phyloP scores from a whole-genome alignment of 208 protist genomes.

The Angomonas ambiguus region DNA sequence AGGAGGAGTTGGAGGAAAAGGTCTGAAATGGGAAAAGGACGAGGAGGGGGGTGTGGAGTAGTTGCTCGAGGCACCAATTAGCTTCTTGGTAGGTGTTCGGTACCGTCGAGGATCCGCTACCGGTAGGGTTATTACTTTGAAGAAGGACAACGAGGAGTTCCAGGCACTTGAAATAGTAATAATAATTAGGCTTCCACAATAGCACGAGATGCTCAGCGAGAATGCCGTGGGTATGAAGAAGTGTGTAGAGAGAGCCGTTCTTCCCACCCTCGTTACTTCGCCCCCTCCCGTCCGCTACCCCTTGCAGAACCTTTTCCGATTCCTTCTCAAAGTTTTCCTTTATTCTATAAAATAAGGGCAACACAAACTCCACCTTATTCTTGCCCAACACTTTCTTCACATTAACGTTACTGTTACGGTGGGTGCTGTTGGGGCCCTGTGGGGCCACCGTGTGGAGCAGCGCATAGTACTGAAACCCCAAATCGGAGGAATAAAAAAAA shows the following conservation, averaged over 20 bases:
- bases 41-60: not conserved
- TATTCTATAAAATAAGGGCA: not conserved
- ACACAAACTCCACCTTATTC: not conserved
- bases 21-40: not conserved
- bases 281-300: not conserved
- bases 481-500: not conserved
- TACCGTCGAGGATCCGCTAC: not conserved
- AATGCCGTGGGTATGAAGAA: slow-evolving; percentile 41
- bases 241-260: not conserved
- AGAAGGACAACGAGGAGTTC: slow-evolving; percentile 59
- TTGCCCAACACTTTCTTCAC: not conserved
- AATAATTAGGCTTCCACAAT: slow-evolving; percentile 25
- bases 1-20: not conserved
- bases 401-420: not conserved
- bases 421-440: not conserved
- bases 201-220: slow-evolving; percentile 54
- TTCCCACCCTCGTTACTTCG: too few species aligned
- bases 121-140: slow-evolving; percentile 17
- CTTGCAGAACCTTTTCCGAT: not conserved
- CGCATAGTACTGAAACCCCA: not conserved
- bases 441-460: not conserved
- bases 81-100: not conserved
- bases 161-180: slow-evolving; percentile 60
- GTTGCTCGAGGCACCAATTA: not conserved
- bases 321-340: not conserved